Percentiles rank a stretch among this genome's conserved stretches.
phyloP scores from a whole-genome alignment of 768 basidiomycete genomes.

The Russula sp. region DNA sequence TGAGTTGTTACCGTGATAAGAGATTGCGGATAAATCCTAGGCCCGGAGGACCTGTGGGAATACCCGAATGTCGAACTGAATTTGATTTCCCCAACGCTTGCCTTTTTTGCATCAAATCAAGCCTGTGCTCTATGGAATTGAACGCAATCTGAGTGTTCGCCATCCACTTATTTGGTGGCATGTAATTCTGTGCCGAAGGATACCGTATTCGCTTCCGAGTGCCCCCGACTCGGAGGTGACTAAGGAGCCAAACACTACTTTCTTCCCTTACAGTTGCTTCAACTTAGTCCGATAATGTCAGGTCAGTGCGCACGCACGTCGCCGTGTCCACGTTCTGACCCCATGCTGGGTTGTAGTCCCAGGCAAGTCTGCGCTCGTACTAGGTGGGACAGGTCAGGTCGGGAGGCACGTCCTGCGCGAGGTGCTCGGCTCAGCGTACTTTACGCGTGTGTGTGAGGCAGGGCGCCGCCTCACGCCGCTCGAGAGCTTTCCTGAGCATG shows the following conservation, averaged over 20 bases:
- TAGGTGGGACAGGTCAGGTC: conserved; percentile 68
- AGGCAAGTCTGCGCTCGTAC: conserved; percentile 48
- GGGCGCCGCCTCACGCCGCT: conserved; percentile 54
- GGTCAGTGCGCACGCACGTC: background rate
- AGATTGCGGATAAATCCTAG: background rate
- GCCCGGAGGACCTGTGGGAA: too few species aligned
- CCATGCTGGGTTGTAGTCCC: background rate
- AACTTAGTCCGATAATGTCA: background rate
- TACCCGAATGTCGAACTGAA: too few species aligned
- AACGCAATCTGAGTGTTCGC: too few species aligned
- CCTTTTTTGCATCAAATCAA: too few species aligned
- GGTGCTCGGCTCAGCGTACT: conserved; percentile 51
- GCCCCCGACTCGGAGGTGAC: too few species aligned
- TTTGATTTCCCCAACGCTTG: too few species aligned
- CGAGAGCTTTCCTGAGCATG: conserved; percentile 36
- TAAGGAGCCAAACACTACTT: too few species aligned
- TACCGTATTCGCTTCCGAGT: too few species aligned
- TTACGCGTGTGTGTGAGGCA: conserved; percentile 58
- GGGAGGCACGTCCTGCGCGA: conserved; percentile 56
- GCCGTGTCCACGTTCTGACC: background rate
- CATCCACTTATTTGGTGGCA: too few species aligned
- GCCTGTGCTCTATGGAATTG: too few species aligned
- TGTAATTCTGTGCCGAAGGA: too few species aligned
- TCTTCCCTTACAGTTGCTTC: background rate
- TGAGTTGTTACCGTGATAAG: too few species aligned